phyloP scores from a whole-genome alignment of 2,329 filamentous ascomycete species.

The Ramularia endophylla region DNA sequence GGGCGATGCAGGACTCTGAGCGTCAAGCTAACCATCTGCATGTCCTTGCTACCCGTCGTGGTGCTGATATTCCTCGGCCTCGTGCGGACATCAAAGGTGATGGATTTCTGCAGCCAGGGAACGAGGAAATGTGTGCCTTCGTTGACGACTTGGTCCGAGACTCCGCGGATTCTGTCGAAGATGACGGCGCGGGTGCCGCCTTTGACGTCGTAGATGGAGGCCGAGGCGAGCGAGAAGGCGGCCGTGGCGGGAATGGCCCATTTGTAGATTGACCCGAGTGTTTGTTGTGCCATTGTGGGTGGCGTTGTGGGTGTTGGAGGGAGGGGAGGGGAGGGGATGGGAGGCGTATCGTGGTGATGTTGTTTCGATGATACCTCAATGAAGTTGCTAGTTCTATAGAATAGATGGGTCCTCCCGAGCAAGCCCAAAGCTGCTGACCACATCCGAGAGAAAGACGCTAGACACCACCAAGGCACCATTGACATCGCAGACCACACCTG shows the following conservation, averaged over 20 bases:
- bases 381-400: too few relatives aligned
- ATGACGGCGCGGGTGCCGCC: slow-evolving; percentile 94
- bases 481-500: neutral
- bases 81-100: slow-evolving; percentile 95
- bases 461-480: slow-evolving; percentile 1
- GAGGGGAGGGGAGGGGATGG: neutral
- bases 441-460: neutral
- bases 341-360: too few relatives aligned
- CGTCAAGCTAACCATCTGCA: slow-evolving; percentile 99
- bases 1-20: slow-evolving; percentile 91
- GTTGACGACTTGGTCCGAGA: slow-evolving; percentile 86
- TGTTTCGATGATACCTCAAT: neutral
- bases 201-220: slow-evolving; percentile 93
- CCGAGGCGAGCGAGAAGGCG: slow-evolving; percentile 61
- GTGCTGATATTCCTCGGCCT: slow-evolving; percentile 97
- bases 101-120: slow-evolving; percentile 90
- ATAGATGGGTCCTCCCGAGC: too few relatives aligned
- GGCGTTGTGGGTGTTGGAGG: neutral
- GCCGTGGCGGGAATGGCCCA: slow-evolving; percentile 68
- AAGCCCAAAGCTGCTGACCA: too few relatives aligned
- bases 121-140: slow-evolving; percentile 97
- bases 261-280: slow-evolving; percentile 58
- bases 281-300: slow-evolving; percentile 35
- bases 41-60: slow-evolving; percentile 95
- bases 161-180: slow-evolving; percentile 88